Evolutionary conservation across 495 filamentous ascomycete genomes (phyloP).

Genomic region (Bombardia bombarda): DNA sequence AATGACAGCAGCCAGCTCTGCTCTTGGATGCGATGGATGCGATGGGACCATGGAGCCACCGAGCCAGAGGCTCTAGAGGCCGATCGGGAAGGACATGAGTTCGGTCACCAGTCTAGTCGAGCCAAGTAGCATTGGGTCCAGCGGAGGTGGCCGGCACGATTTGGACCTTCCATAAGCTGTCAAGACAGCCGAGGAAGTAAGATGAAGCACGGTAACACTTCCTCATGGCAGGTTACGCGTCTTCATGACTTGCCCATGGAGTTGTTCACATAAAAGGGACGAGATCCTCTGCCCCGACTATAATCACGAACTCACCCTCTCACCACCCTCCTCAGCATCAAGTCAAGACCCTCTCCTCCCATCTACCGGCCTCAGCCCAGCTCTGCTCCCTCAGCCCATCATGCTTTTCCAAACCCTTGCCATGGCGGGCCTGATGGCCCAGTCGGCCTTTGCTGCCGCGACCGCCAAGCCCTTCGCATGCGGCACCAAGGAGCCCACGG

Average conservation of each 20-base stretch:
- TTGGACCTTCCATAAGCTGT: neutral
- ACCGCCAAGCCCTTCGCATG: constrained; percentile 18
- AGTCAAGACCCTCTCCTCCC: neutral
- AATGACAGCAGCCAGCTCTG: neutral
- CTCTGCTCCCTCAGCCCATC: no score
- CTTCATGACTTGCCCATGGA: neutral
- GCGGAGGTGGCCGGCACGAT: neutral
- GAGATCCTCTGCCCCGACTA: neutral
- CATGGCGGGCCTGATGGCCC: constrained; percentile 22
- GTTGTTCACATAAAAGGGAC: neutral
- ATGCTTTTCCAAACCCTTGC: constrained; percentile 32
- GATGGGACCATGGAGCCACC: neutral
- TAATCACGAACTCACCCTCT: neutral
- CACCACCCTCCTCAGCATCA: neutral
- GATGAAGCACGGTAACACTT: no score
- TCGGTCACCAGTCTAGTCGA: neutral
- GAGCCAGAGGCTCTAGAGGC: neutral
- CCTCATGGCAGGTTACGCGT: no score
- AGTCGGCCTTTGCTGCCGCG: constrained; percentile 21
- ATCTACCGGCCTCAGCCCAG: neutral
- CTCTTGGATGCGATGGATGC: neutral
- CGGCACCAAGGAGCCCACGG: constrained; percentile 33
- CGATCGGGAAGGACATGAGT: neutral
- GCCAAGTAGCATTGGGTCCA: neutral
- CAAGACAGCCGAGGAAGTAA: no score